These are phyloP conservation scores for Cercospora brassicicola DNA, from an alignment of 2,329 filamentous ascomycete genomes.

Conservation along the genomic window DNA sequence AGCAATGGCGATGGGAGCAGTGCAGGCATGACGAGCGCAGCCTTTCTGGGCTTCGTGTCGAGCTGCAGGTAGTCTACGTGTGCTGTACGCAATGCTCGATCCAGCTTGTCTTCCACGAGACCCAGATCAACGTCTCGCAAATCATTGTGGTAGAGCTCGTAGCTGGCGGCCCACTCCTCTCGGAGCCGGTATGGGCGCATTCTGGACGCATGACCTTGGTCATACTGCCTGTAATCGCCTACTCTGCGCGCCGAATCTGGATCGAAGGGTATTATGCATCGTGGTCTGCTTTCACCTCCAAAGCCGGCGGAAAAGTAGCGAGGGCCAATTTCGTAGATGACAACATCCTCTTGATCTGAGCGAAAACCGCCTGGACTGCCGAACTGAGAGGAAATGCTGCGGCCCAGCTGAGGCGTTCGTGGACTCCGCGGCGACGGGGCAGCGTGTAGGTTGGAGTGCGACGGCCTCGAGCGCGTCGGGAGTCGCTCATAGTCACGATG, in stretches of 20 bases:
- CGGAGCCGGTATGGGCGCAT: slow-evolving; percentile 47
- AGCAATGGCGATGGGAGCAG: slow-evolving; percentile 75
- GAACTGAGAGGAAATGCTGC: slow-evolving; percentile 59
- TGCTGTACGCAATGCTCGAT: slow-evolving; percentile 75
- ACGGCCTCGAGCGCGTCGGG: slow-evolving; percentile 25
- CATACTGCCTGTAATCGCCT: slow-evolving; percentile 70
- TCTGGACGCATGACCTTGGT: slow-evolving; percentile 18
- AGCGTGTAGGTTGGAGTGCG: slow-evolving; percentile 12
- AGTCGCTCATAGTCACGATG: slow-evolving; percentile 14
- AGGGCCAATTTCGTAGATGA: slow-evolving; percentile 80
- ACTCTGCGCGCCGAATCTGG: slow-evolving; percentile 73
- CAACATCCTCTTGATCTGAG: slow-evolving; percentile 73
- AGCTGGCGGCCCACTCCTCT: slow-evolving; percentile 62
- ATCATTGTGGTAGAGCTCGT: slow-evolving; percentile 78
- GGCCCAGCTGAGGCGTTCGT: slow-evolving; percentile 61
- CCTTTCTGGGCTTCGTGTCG: slow-evolving; percentile 68
- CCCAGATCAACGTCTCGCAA: slow-evolving; percentile 71
- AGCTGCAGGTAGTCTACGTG: slow-evolving; percentile 73
- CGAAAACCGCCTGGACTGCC: slow-evolving; percentile 61
- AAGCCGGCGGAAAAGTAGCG: slow-evolving; percentile 80
- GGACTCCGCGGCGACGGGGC: slow-evolving; percentile 22
- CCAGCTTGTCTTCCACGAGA: slow-evolving; percentile 81
- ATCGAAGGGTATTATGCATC: slow-evolving; percentile 69
- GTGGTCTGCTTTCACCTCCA: slow-evolving; percentile 74
- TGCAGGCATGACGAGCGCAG: slow-evolving; percentile 75